phyloP scores from a whole-genome alignment of 2,329 filamentous ascomycete genomes.

The Cytospora mali region DNA sequence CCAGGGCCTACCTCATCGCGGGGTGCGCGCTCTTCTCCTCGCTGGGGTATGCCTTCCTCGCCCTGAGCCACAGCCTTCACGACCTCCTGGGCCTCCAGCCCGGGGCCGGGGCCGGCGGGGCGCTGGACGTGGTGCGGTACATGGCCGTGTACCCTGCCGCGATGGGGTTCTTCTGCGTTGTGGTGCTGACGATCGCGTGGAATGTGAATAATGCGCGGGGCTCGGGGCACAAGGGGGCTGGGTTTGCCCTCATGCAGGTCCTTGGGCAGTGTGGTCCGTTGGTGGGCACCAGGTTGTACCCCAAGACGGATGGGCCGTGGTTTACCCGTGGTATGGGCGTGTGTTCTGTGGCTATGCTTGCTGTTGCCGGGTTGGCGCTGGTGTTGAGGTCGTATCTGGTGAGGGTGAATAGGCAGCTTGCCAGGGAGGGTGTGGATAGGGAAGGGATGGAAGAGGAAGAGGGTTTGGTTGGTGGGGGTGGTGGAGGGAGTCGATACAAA shows the following conservation, averaged over 20 bases:
- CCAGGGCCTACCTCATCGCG: slow-evolving; percentile 68
- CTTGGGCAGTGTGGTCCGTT: slow-evolving; percentile 80
- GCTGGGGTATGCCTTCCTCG: slow-evolving; percentile 60
- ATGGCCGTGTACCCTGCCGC: slow-evolving; percentile 77
- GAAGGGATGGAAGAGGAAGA: slow-evolving; percentile 41
- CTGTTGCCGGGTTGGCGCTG: slow-evolving; percentile 59
- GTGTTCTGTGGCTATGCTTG: slow-evolving; percentile 65
- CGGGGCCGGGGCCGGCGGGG: slow-evolving; percentile 32
- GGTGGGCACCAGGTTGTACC: slow-evolving; percentile 68
- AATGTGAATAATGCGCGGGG: slow-evolving; percentile 75
- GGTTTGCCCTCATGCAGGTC: slow-evolving; percentile 78
- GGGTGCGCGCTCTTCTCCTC: slow-evolving; percentile 69
- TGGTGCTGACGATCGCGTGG: slow-evolving; percentile 86
- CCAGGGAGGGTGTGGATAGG: slow-evolving; percentile 36
- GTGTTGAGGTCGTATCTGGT: slow-evolving; percentile 56
- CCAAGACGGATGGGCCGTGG: slow-evolving; percentile 60
- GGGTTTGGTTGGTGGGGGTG: slow-evolving; percentile 41
- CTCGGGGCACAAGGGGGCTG: slow-evolving; percentile 70
- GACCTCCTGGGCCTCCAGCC: slow-evolving; percentile 46
- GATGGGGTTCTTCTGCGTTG: slow-evolving; percentile 79
- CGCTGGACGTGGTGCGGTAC: slow-evolving; percentile 58
- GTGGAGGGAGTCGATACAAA: slow-evolving; percentile 30
- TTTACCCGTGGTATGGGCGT: slow-evolving; percentile 65
- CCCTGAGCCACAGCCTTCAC: slow-evolving; percentile 59
- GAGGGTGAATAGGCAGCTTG: slow-evolving; percentile 52